Base-by-base conservation (phyloP, 139 green algal species). In the Spirogloea muscicola region DNA sequence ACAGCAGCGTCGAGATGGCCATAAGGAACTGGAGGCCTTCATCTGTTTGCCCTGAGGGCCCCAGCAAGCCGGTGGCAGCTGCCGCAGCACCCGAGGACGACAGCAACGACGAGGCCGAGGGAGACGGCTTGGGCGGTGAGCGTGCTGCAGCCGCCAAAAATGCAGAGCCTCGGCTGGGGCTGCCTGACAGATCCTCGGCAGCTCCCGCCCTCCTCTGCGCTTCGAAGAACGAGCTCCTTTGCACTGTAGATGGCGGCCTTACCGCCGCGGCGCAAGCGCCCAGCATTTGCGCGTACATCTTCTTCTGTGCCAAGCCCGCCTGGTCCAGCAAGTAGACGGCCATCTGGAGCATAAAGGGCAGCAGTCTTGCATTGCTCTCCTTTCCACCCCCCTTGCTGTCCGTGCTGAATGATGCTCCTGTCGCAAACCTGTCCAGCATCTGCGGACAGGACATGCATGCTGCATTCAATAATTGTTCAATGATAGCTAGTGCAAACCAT, bases 401-500 rank as follows among this genome's bases (percentile, higher is more conserved):
- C 1, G 44, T 58, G 42, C 60, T 83, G 59, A 91, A 88, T 6
- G 78, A 85, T 25, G 68, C 46, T 5, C 61, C 49, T 3, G 57
- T 72, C 1, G 84, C 86, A 37, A 89, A 88, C 41, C 85, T 68
- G 25, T 72, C 59, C 39, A 91, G 38, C 48, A 91, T 68, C 39
- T 62, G 49, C n/a, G n/a, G n/a, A n/a, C n/a, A n/a, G n/a, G n/a
- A n/a, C n/a, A n/a, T n/a, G n/a, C n/a, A n/a, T n/a, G n/a, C n/a
- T n/a, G n/a, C n/a, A n/a, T n/a, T n/a, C n/a, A n/a, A n/a, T n/a
- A n/a, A n/a, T n/a, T n/a, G n/a, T n/a, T n/a, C n/a, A n/a, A n/a
- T n/a, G n/a, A n/a, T n/a, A n/a, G n/a, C n/a, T n/a, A n/a, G n/a
- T n/a, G n/a, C n/a, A n/a, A n/a, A n/a, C n/a, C n/a, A n/a, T n/a